A percentile compares a stretch with the other conserved stretches of the same genome.
Conservation (phyloP, 129 eudicot species). For the Tagetes erecta region DNA sequence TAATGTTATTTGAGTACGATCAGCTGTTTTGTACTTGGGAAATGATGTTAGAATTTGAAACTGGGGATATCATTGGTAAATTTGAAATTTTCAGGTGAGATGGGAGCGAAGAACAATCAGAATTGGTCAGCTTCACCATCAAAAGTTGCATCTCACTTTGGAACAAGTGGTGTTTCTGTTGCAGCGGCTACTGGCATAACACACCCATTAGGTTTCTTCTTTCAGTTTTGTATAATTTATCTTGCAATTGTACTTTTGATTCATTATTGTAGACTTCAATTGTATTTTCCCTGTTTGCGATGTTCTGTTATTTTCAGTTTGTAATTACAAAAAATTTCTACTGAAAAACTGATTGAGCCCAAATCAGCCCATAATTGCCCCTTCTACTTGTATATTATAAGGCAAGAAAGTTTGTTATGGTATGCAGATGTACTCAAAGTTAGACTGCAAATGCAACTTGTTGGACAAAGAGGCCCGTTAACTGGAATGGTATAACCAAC, state of each 20-base stretch:
- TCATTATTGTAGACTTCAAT: neutral
- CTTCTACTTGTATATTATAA: neutral
- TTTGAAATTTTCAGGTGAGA: slow-evolving; percentile 39
- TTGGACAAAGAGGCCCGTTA: slow-evolving; percentile 88
- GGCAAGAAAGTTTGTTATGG: slow-evolving; percentile 20
- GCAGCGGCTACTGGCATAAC: slow-evolving; percentile 90
- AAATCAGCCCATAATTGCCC: neutral
- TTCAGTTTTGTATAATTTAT: neutral
- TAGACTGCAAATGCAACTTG: slow-evolving; percentile 96
- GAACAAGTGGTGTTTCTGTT: slow-evolving; percentile 91
- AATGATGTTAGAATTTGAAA: neutral
- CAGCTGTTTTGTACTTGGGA: neutral
- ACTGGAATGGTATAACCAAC: slow-evolving; percentile 64
- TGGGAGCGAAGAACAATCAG: slow-evolving; percentile 31
- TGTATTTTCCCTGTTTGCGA: neutral
- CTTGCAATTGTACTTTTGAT: slow-evolving; percentile 1
- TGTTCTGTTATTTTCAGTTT: neutral
- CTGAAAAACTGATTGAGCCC: neutral
- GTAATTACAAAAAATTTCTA: neutral
- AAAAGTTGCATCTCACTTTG: slow-evolving; percentile 72
- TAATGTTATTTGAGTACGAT: neutral
- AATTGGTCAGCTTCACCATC: slow-evolving; percentile 64
- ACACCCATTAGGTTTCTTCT: slow-evolving; percentile 84
- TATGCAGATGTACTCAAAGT: slow-evolving; percentile 96
- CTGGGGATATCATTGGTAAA: slow-evolving; percentile 17